Percentiles rank a stretch among this genome's conserved stretches.
These are phyloP conservation scores for Patellifolia procumbens DNA, from an alignment of 179 eudicot species.

Conservation along the genomic window DNA sequence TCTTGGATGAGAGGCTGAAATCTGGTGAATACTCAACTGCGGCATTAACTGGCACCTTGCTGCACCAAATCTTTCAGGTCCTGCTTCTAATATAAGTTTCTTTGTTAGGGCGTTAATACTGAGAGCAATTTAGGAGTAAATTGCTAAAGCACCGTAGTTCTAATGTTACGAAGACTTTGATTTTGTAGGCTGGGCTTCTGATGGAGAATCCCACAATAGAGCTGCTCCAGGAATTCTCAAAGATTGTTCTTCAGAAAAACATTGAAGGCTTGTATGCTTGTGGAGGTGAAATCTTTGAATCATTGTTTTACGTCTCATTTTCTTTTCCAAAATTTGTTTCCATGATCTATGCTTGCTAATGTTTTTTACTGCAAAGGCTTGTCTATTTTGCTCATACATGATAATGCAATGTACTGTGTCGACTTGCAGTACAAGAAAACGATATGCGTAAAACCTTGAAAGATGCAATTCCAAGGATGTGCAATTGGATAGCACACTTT, in stretches of 20 bases:
- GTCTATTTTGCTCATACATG: background rate
- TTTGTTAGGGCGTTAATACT: background rate
- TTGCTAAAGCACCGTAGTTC: conserved; percentile 10
- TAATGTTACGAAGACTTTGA: conserved; percentile 15
- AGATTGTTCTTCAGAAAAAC: conserved; percentile 63
- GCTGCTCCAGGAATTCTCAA: conserved; percentile 66
- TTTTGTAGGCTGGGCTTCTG: conserved; percentile 77
- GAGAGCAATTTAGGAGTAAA: background rate
- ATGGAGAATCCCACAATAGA: conserved; percentile 69
- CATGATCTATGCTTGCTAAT: background rate
- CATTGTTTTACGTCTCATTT: background rate
- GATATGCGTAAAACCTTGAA: conserved; percentile 57
- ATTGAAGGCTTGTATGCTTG: conserved; percentile 91
- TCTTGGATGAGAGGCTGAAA: conserved; percentile 89
- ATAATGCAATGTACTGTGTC: conserved; percentile 8
- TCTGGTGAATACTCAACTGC: conserved; percentile 66
- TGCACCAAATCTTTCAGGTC: conserved; percentile 98
- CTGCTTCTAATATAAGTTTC: background rate
- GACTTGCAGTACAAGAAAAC: conserved; percentile 72
- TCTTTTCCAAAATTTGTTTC: background rate
- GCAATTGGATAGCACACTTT: conserved; percentile 75
- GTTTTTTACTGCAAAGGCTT: background rate
- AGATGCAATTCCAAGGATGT: conserved; percentile 79
- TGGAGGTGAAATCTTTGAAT: conserved; percentile 61
- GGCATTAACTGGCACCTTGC: conserved; percentile 85